phyloP scores from a whole-genome alignment of 2,329 filamentous ascomycete species.

The Sporothrix schenckii region DNA sequence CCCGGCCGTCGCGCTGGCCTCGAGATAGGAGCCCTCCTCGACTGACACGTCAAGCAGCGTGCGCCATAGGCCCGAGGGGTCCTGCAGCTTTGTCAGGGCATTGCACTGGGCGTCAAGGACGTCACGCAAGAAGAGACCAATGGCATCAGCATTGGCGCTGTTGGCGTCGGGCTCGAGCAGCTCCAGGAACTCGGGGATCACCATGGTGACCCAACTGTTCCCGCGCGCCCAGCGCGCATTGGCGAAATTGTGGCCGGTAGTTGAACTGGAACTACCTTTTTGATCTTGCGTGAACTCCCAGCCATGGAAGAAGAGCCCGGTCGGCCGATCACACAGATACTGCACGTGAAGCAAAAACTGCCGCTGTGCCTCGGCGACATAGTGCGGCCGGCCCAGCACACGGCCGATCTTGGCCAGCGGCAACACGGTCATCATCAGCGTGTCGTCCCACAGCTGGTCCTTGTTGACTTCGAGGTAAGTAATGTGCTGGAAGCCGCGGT shows the following conservation, averaged over 20 bases:
- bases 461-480: constrained; percentile 72
- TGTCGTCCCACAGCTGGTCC: constrained; percentile 82
- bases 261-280: background rate
- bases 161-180: constrained; percentile 62
- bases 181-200: constrained; percentile 80
- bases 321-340: constrained; percentile 72
- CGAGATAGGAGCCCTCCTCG: constrained; percentile 70
- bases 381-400: constrained; percentile 68
- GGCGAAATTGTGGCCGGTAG: constrained; percentile 61
- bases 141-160: constrained; percentile 64
- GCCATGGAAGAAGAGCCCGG: constrained; percentile 78
- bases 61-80: constrained; percentile 67
- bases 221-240: constrained; percentile 61
- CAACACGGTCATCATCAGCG: constrained; percentile 84
- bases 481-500: constrained; percentile 73
- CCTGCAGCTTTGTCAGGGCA: constrained; percentile 65
- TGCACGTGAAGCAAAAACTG: constrained; percentile 79
- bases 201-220: constrained; percentile 78
- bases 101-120: constrained; percentile 70
- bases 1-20: constrained; percentile 77
- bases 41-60: constrained; percentile 71
- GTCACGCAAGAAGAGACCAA: constrained; percentile 54
- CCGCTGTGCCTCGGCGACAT: constrained; percentile 74
- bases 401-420: constrained; percentile 79
- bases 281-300: constrained; percentile 71